Percentiles rank a stretch among this genome's conserved stretches.
These are phyloP conservation scores for Daldinia bambusicola DNA, from an alignment of 495 filamentous ascomycete species.

Conservation along the genomic window DNA sequence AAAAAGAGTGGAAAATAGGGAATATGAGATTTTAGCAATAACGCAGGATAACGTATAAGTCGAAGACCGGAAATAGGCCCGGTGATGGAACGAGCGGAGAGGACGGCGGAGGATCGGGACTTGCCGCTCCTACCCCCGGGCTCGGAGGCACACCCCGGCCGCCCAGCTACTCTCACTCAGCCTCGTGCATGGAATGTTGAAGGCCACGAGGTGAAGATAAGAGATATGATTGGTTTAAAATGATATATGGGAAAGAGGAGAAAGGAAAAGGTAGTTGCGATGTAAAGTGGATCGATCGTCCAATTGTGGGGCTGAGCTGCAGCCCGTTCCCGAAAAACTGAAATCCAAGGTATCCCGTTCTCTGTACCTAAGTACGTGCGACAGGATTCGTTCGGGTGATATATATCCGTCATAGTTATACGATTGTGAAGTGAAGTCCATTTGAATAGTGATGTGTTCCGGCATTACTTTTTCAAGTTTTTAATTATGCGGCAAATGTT, in stretches of 20 bases:
- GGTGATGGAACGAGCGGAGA: constrained; percentile 26
- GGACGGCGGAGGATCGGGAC: constrained; percentile 21
- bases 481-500: constrained; percentile 10
- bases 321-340: constrained; percentile 34
- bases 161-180: constrained; percentile 21
- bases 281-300: constrained; percentile 40
- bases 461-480: constrained; percentile 33
- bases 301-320: constrained; percentile 36
- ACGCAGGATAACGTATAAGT: constrained; percentile 20
- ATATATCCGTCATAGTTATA: constrained; percentile 32
- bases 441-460: not conserved
- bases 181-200: constrained; percentile 34
- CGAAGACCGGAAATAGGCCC: constrained; percentile 11
- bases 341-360: constrained; percentile 16
- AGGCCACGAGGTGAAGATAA: constrained; percentile 38
- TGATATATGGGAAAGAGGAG: constrained; percentile 28
- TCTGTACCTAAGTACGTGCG: constrained; percentile 22
- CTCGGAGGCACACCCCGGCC: constrained; percentile 28
- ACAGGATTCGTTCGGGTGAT: constrained; percentile 22
- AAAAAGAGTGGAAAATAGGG: not conserved
- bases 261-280: constrained; percentile 33
- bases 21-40: not conserved
- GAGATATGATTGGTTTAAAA: constrained; percentile 26
- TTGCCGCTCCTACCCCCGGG: constrained; percentile 26
- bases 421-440: constrained; percentile 17